Percentiles rank a stretch among this genome's conserved stretches.
These are phyloP conservation scores for Colletotrichum gigasporum DNA, from an alignment of 2,329 filamentous ascomycete species.

Conservation along the genomic window DNA sequence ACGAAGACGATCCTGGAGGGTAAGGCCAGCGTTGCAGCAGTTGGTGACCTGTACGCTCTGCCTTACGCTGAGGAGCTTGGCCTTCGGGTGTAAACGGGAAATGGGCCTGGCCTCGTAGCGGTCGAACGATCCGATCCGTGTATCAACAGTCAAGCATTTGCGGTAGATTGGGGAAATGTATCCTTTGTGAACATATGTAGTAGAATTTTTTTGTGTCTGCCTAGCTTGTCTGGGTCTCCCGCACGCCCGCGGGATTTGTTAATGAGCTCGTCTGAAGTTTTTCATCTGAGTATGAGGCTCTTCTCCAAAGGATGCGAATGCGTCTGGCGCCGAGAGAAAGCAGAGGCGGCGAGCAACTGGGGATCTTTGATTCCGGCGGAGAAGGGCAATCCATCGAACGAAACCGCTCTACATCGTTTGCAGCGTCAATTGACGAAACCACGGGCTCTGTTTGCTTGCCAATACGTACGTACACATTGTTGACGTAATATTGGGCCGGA, in stretches of 20 bases:
- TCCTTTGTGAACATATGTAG: constrained; percentile 57
- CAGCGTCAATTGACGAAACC: too few species aligned
- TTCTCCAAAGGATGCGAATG: background rate
- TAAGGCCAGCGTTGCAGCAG: constrained; percentile 88
- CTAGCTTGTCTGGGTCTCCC: constrained; percentile 29
- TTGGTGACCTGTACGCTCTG: constrained; percentile 90
- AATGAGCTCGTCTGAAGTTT: background rate
- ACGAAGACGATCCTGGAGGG: constrained; percentile 87
- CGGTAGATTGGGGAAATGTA: constrained; percentile 49
- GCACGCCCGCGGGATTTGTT: background rate
- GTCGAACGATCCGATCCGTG: constrained; percentile 41
- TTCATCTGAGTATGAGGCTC: background rate
- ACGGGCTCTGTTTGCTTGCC: too few species aligned
- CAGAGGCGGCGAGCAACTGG: too few species aligned
- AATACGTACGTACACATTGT: too few species aligned
- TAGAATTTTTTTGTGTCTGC: constrained; percentile 45
- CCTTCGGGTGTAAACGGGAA: constrained; percentile 81
- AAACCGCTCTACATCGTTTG: too few species aligned
- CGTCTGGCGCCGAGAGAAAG: too few species aligned
- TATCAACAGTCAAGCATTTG: constrained; percentile 50
- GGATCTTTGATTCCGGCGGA: too few species aligned
- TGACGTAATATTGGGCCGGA: constrained; percentile 1
- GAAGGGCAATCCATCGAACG: too few species aligned
- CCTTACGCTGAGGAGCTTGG: constrained; percentile 95
- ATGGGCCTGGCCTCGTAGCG: constrained; percentile 35